phyloP scores from a whole-genome alignment of 352 stramenopile species.

The Phytophthora colocasiae region DNA sequence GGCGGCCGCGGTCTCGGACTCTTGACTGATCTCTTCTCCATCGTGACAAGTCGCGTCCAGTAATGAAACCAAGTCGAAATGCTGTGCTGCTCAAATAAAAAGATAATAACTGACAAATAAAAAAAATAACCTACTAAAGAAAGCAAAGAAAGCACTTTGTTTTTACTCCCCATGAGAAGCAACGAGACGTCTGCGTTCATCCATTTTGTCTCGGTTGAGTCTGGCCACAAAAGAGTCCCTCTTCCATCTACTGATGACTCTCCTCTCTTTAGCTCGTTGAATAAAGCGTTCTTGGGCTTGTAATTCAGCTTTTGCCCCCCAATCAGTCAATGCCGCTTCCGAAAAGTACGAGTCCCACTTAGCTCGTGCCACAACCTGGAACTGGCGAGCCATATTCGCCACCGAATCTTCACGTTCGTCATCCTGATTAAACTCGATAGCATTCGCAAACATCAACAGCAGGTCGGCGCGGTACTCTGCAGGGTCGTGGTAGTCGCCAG shows the following conservation, averaged over 20 bases:
- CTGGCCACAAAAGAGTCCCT: slow-evolving; percentile 81
- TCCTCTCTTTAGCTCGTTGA: slow-evolving; percentile 55
- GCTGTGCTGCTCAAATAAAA: too few relatives aligned
- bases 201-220: slow-evolving; percentile 81
- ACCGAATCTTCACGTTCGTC: slow-evolving; percentile 79
- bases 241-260: slow-evolving; percentile 71
- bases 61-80: too few relatives aligned
- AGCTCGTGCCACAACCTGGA: slow-evolving; percentile 55
- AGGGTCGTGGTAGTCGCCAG: slow-evolving; percentile 57
- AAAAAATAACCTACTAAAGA: too few relatives aligned
- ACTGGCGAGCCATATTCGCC: slow-evolving; percentile 69
- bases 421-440: slow-evolving; percentile 89
- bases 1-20: too few relatives aligned
- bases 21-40: too few relatives aligned
- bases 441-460: slow-evolving; percentile 88
- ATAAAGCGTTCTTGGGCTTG: slow-evolving; percentile 64
- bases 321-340: slow-evolving; percentile 70
- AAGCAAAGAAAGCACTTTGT: too few relatives aligned
- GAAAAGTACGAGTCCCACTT: slow-evolving; percentile 72
- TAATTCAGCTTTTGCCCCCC: slow-evolving; percentile 59
- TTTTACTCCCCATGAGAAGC: too few relatives aligned
- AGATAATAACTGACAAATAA: too few relatives aligned
- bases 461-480: slow-evolving; percentile 72
- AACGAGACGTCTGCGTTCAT: slow-evolving; percentile 50
- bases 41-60: too few relatives aligned